A percentile compares a stretch with the other conserved stretches of the same genome.
phyloP scores from a whole-genome alignment of 1,139 yeast species.

The Oligophagozyma castellii region DNA sequence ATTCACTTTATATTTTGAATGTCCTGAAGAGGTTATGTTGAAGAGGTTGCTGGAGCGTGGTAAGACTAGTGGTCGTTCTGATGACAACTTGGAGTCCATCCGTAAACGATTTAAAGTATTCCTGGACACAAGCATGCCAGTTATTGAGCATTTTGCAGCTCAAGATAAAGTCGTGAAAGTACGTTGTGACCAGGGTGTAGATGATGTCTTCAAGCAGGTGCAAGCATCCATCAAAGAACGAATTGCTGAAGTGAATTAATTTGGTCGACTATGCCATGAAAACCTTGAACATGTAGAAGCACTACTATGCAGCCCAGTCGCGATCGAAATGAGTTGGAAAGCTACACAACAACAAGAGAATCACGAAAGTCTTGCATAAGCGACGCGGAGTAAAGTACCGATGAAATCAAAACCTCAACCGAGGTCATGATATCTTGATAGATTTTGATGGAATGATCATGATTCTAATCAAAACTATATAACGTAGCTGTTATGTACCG shows the following conservation, averaged over 20 bases:
- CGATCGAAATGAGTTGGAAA: too few species aligned
- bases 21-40: conserved; percentile 86
- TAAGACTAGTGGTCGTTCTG: conserved; percentile 85
- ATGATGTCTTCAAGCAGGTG: conserved; percentile 62
- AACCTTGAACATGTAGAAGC: too few species aligned
- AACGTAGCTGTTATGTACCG: conserved; percentile 1
- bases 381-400: too few species aligned
- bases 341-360: too few species aligned
- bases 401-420: too few species aligned
- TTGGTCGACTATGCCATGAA: too few species aligned
- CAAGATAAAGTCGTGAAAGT: conserved; percentile 69
- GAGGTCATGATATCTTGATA: too few species aligned
- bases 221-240: conserved; percentile 41
- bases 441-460: background rate
- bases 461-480: background rate
- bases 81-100: conserved; percentile 85
- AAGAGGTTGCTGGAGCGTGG: conserved; percentile 80
- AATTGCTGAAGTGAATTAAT: too few species aligned
- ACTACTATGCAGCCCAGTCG: too few species aligned
- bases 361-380: too few species aligned
- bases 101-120: conserved; percentile 80
- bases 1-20: conserved; percentile 80
- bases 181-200: conserved; percentile 68
- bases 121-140: conserved; percentile 88
- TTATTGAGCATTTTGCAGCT: conserved; percentile 67